Conservation (phyloP, 1,284 basidiomycete genomes). For the Taiwanofungus camphoratus region DNA sequence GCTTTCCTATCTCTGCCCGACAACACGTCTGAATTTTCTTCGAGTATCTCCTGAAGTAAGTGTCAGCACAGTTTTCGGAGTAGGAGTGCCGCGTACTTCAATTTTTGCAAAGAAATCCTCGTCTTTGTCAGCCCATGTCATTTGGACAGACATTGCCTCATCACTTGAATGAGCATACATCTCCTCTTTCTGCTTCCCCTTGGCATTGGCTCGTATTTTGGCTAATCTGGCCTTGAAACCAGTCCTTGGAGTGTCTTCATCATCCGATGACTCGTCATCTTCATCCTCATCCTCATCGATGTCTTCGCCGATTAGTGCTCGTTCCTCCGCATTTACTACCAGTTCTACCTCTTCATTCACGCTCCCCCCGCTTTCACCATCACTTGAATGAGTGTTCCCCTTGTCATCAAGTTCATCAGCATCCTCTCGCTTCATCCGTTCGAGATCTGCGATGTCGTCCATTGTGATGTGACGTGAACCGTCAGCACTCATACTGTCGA, state of each 20-base stretch:
- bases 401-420: slow-evolving; percentile 18
- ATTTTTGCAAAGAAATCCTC: slow-evolving; percentile 61
- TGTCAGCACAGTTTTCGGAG: background rate
- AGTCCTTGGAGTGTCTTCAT: slow-evolving; percentile 38
- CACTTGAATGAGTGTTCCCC: background rate
- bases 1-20: slow-evolving; percentile 40
- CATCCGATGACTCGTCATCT: slow-evolving; percentile 21
- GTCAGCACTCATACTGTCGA: slow-evolving; percentile 42
- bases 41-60: slow-evolving; percentile 37
- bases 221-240: slow-evolving; percentile 52
- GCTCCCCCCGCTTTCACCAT: slow-evolving; percentile 5
- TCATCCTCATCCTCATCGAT: slow-evolving; percentile 14
- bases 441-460: slow-evolving; percentile 58
- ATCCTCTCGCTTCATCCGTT: slow-evolving; percentile 49
- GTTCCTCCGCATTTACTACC: slow-evolving; percentile 12
- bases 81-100: slow-evolving; percentile 37
- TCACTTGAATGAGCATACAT: slow-evolving; percentile 22
- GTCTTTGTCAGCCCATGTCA: slow-evolving; percentile 56
- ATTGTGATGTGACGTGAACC: slow-evolving; percentile 51
- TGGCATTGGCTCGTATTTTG: slow-evolving; percentile 32
- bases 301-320: slow-evolving; percentile 15
- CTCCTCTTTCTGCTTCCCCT: slow-evolving; percentile 44
- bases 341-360: slow-evolving; percentile 23
- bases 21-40: slow-evolving; percentile 38
- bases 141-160: slow-evolving; percentile 26